These are phyloP conservation scores for Zygosaccharomyces pseudobailii DNA, from an alignment of 1,139 yeast species.

Conservation along the genomic window DNA sequence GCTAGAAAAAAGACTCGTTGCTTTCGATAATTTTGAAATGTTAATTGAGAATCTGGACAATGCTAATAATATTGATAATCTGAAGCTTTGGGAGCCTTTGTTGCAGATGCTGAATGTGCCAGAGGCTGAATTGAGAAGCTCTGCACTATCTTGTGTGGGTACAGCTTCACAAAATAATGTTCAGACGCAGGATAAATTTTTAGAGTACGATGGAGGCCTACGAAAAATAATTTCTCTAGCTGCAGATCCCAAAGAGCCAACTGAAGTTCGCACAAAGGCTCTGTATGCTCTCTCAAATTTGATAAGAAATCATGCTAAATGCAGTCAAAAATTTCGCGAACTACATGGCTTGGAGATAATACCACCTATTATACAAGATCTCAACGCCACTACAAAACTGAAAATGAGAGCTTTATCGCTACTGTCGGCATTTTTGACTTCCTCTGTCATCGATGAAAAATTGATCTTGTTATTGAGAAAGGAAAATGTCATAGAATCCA, in stretches of 20 bases:
- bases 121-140: conserved; percentile 45
- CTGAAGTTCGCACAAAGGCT: conserved; percentile 53
- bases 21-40: conserved; percentile 92
- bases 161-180: conserved; percentile 91
- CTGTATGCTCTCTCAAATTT: conserved; percentile 73
- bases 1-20: conserved; percentile 61
- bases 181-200: conserved; percentile 61
- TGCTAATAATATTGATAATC: conserved; percentile 84
- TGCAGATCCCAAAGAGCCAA: conserved; percentile 26
- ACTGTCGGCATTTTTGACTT: conserved; percentile 54
- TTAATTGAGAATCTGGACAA: conserved; percentile 89
- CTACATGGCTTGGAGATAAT: conserved; percentile 60
- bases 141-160: conserved; percentile 73
- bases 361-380: conserved; percentile 28
- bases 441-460: conserved; percentile 40
- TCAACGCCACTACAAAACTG: conserved; percentile 35
- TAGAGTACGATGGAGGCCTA: conserved; percentile 49
- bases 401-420: conserved; percentile 54
- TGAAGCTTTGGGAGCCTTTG: conserved; percentile 74
- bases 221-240: conserved; percentile 43
- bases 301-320: conserved; percentile 63
- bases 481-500: conserved; percentile 38
- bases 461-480: conserved; percentile 40
- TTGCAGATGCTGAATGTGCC: conserved; percentile 46
- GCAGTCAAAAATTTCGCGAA: conserved; percentile 51